phyloP scores from a whole-genome alignment of 768 basidiomycete species.

The Mrakia blollopis region DNA sequence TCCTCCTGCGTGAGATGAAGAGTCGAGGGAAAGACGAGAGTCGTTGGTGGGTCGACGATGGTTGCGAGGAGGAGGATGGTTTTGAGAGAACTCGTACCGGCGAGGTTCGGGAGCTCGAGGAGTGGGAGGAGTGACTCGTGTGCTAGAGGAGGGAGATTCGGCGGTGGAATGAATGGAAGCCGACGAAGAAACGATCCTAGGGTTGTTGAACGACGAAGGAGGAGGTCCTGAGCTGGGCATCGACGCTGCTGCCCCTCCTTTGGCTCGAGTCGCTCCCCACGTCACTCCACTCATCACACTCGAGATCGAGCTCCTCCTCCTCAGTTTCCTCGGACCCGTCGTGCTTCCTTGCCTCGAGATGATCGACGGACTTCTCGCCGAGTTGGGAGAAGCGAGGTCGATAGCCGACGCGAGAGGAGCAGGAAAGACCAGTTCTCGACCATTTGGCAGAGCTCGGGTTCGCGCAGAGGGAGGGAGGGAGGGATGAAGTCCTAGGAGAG shows the following conservation, averaged over 20 bases:
- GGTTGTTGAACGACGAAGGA: slow-evolving; percentile 11
- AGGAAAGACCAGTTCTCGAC: slow-evolving; percentile 27
- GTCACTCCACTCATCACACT: slow-evolving; percentile 15
- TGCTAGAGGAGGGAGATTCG: neutral
- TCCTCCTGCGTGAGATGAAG: slow-evolving; percentile 3
- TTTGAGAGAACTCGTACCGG: slow-evolving; percentile 29
- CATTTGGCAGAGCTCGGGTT: slow-evolving; percentile 19
- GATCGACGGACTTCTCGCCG: neutral
- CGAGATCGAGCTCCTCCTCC: slow-evolving; percentile 2
- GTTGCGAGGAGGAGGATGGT: slow-evolving; percentile 1
- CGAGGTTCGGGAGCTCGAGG: slow-evolving; percentile 22
- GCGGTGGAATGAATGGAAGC: slow-evolving; percentile 18
- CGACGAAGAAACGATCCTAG: slow-evolving; percentile 19
- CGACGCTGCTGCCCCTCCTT: neutral
- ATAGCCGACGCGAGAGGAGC: slow-evolving; percentile 20
- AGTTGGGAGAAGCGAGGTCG: neutral
- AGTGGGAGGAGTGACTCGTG: neutral
- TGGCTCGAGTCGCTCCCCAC: slow-evolving; percentile 12
- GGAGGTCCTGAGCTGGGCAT: neutral
- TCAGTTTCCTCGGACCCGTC: neutral
- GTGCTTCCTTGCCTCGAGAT: neutral
- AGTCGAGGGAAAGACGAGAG: slow-evolving; percentile 10
- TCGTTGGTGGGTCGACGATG: slow-evolving; percentile 16
- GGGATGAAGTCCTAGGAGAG: slow-evolving; percentile 4
- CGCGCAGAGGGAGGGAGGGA: slow-evolving; percentile 15